phyloP scores from a whole-genome alignment of 2,329 filamentous ascomycete genomes.

The Fusarium pseudocircinatum region DNA sequence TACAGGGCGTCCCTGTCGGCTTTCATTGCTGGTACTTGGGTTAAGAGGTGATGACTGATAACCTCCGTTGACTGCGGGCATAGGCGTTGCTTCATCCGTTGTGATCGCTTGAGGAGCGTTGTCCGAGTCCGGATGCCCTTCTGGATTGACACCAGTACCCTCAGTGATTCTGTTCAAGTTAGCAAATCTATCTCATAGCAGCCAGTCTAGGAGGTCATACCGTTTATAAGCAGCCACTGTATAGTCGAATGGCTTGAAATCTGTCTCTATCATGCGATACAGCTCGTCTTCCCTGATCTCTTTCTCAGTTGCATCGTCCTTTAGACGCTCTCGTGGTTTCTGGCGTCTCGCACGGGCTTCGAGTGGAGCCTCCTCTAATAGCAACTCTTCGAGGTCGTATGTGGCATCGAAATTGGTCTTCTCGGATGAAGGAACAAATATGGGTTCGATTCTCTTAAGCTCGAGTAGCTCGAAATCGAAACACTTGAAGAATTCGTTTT shows the following conservation, averaged over 20 bases:
- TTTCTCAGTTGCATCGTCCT: slow-evolving; percentile 93
- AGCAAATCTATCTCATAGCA: slow-evolving; percentile 14
- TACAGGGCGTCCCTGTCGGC: slow-evolving; percentile 38
- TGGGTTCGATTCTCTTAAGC: slow-evolving; percentile 85
- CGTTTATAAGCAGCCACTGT: slow-evolving; percentile 82
- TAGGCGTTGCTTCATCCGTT: slow-evolving; percentile 59
- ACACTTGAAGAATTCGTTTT: slow-evolving; percentile 87
- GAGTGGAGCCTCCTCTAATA: slow-evolving; percentile 92
- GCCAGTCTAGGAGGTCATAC: slow-evolving; percentile 55
- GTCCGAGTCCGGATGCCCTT: slow-evolving; percentile 21
- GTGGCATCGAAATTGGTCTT: slow-evolving; percentile 99
- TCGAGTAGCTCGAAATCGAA: slow-evolving; percentile 89
- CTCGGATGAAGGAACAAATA: slow-evolving; percentile 93
- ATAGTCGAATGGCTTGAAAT: slow-evolving; percentile 97
- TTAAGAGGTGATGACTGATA: slow-evolving; percentile 42
- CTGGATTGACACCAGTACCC: slow-evolving; percentile 31
- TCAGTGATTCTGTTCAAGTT: slow-evolving; percentile 52
- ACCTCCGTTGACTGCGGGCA: slow-evolving; percentile 46
- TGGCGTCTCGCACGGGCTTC: slow-evolving; percentile 93
- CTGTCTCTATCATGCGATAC: slow-evolving; percentile 91
- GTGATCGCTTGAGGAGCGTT: slow-evolving; percentile 58
- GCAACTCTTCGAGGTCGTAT: slow-evolving; percentile 92
- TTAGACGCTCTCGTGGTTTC: slow-evolving; percentile 90
- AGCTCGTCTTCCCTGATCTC: slow-evolving; percentile 95
- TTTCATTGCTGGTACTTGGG: slow-evolving; percentile 41